Percentiles rank a stretch among this genome's conserved stretches.
Conservation (phyloP, 2,329 filamentous ascomycete genomes). For the Diaporthe sp. region DNA sequence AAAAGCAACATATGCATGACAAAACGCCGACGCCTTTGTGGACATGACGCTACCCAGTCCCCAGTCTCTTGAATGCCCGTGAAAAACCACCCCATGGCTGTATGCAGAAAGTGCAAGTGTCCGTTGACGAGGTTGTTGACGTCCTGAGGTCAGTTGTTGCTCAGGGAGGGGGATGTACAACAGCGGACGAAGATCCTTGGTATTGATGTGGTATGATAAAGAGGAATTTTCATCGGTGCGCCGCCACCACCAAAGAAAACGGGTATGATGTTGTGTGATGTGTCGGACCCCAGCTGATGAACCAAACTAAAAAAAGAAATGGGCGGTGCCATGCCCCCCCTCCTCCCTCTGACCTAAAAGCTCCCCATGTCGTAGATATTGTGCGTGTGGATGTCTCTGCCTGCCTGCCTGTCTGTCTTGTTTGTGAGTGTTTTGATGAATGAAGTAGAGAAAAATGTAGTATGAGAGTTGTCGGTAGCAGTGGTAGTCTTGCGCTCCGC, state of each 20-base stretch:
- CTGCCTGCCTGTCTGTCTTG: neutral
- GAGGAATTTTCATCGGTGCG: slow-evolving; percentile 33
- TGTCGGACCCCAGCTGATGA: slow-evolving; percentile 19
- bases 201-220: slow-evolving; percentile 32
- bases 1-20: slow-evolving; percentile 4
- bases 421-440: slow-evolving; percentile 14
- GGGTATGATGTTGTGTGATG: slow-evolving; percentile 30
- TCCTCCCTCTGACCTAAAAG: neutral
- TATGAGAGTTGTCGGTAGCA: slow-evolving; percentile 10
- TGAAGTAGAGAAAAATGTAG: slow-evolving; percentile 2
- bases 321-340: neutral
- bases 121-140: slow-evolving; percentile 19
- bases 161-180: slow-evolving; percentile 27
- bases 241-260: slow-evolving; percentile 26
- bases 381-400: neutral
- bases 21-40: slow-evolving; percentile 29
- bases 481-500: slow-evolving; percentile 6
- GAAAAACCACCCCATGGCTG: slow-evolving; percentile 32
- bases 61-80: slow-evolving; percentile 31
- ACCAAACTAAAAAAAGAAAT: slow-evolving; percentile 12
- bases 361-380: neutral
- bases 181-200: slow-evolving; percentile 27
- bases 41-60: slow-evolving; percentile 33
- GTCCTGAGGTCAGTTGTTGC: slow-evolving; percentile 30
- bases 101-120: slow-evolving; percentile 29